phyloP scores from a whole-genome alignment of 805 yeast genomes.

The Metschnikowia borealis region DNA sequence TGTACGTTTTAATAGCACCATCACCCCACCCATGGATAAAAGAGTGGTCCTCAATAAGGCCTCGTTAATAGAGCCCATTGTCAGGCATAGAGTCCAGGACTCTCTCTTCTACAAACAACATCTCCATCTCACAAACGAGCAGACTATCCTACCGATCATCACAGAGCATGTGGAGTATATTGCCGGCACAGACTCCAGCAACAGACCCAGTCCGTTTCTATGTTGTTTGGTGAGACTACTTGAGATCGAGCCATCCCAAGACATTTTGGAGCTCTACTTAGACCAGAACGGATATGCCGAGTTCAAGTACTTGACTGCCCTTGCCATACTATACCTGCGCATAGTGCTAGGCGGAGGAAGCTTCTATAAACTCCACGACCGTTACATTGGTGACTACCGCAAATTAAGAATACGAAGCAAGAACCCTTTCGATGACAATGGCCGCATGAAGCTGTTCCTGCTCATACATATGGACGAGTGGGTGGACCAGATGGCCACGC shows the following conservation, averaged over 20 bases:
- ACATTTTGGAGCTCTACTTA: constrained; percentile 51
- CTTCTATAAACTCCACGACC: constrained; percentile 47
- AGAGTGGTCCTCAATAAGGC: constrained; percentile 26
- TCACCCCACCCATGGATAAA: constrained; percentile 13
- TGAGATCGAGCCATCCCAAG: constrained; percentile 66
- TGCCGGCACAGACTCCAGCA: constrained; percentile 55
- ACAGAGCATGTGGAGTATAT: constrained; percentile 38
- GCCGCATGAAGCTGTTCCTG: constrained; percentile 32
- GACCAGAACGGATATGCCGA: constrained; percentile 48
- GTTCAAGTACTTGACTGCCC: constrained; percentile 73
- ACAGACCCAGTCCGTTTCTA: constrained; percentile 67
- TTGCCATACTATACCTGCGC: constrained; percentile 64
- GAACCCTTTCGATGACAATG: constrained; percentile 22
- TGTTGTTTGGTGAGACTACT: constrained; percentile 72
- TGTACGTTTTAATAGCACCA: background rate
- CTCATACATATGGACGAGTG: constrained; percentile 65
- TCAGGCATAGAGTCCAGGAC: constrained; percentile 40
- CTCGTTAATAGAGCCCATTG: constrained; percentile 37
- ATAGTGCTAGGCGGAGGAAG: constrained; percentile 34
- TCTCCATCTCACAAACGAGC: constrained; percentile 38
- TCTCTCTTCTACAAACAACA: constrained; percentile 42
- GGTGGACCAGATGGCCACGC: constrained; percentile 55
- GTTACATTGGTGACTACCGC: constrained; percentile 59
- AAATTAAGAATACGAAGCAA: constrained; percentile 49
- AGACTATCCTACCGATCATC: constrained; percentile 33